phyloP scores from a whole-genome alignment of 139 green algal genomes.

The Coelastrella sp. region DNA sequence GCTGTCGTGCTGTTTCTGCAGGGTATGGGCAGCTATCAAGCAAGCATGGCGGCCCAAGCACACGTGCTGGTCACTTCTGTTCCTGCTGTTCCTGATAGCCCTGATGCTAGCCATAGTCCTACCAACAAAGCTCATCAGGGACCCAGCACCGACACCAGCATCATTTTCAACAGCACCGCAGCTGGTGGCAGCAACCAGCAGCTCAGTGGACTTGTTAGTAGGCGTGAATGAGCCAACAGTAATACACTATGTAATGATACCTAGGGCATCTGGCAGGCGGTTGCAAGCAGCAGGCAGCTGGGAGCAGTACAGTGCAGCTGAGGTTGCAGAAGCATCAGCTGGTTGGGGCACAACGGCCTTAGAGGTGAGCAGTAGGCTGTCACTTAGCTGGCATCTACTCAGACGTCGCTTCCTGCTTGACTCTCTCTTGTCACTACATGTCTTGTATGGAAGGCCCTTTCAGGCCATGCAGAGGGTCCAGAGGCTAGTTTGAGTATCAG shows the following conservation, averaged over 20 bases:
- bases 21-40: slow-evolving; percentile 31
- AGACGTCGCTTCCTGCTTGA: too few species aligned
- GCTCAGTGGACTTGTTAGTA: slow-evolving; percentile 14
- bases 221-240: background rate
- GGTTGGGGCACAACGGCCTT: background rate
- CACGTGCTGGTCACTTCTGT: background rate
- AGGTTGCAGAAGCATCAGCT: slow-evolving; percentile 5
- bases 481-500: too few species aligned
- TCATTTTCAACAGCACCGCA: background rate
- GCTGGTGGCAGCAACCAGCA: slow-evolving; percentile 9
- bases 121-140: background rate
- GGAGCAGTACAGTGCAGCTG: slow-evolving; percentile 26
- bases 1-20: background rate
- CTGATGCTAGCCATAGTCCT: slow-evolving; percentile 13
- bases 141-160: background rate
- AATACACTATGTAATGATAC: slow-evolving; percentile 38
- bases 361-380: slow-evolving; percentile 42
- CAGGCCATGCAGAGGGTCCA: too few species aligned
- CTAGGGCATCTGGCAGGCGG: background rate
- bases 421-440: too few species aligned
- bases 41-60: background rate
- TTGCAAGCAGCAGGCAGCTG: slow-evolving; percentile 27
- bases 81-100: background rate
- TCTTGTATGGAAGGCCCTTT: too few species aligned
- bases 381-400: too few species aligned